A percentile compares a stretch with the other conserved stretches of the same genome.
Evolutionary conservation across 2,329 filamentous ascomycete species (phyloP).

Genomic region (Scedosporium boydii): DNA sequence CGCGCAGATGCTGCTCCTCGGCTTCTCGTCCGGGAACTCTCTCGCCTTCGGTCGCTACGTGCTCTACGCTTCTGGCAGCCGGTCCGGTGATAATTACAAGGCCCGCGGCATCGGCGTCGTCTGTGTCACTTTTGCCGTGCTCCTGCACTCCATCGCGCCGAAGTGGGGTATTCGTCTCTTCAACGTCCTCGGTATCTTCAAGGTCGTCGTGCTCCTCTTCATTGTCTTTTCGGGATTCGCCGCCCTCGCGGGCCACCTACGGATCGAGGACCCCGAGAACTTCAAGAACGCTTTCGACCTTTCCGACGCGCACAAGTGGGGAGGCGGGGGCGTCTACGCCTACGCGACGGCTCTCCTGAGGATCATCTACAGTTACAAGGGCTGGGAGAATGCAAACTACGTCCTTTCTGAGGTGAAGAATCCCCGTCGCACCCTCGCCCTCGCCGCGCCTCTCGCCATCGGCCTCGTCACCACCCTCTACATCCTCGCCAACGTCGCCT

Average conservation of each 20-base stretch:
- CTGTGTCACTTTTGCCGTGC: slow-evolving; percentile 43
- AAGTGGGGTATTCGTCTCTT: slow-evolving; percentile 51
- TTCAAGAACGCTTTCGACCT: slow-evolving; percentile 45
- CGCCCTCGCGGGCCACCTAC: slow-evolving; percentile 39
- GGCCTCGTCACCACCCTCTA: slow-evolving; percentile 51
- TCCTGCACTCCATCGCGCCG: slow-evolving; percentile 40
- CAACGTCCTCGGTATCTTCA: slow-evolving; percentile 51
- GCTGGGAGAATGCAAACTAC: slow-evolving; percentile 57
- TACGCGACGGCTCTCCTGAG: slow-evolving; percentile 49
- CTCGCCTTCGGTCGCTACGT: slow-evolving; percentile 50
- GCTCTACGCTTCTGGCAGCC: slow-evolving; percentile 41
- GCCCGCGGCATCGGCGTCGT: slow-evolving; percentile 46
- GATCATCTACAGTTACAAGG: slow-evolving; percentile 52
- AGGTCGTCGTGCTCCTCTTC: slow-evolving; percentile 48
- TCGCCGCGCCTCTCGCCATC: slow-evolving; percentile 49
- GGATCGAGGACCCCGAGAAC: slow-evolving; percentile 41
- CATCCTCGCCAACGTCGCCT: slow-evolving; percentile 54
- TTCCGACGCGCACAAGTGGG: slow-evolving; percentile 31
- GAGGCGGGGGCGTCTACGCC: slow-evolving; percentile 38
- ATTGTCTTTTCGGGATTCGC: slow-evolving; percentile 53
- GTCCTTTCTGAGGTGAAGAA: slow-evolving; percentile 48
- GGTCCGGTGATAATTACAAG: slow-evolving; percentile 40
- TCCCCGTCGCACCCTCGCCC: slow-evolving; percentile 40
- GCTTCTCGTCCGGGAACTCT: slow-evolving; percentile 50
- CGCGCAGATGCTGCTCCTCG: slow-evolving; percentile 51